These are phyloP conservation scores for Vitis labrusca DNA, from an alignment of 164 flowering plant species.

Conservation along the genomic window DNA sequence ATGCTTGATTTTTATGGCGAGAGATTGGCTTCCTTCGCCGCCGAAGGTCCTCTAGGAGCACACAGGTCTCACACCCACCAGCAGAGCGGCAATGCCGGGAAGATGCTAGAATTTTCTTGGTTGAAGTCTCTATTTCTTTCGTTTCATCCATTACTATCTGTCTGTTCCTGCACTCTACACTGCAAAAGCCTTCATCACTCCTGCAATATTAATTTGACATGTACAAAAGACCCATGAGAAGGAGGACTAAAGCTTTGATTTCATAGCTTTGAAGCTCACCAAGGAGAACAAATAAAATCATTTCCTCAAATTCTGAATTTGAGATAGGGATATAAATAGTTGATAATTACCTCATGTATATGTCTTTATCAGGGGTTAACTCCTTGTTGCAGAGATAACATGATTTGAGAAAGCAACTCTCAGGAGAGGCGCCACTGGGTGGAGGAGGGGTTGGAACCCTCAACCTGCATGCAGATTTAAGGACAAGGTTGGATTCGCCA, in stretches of 20 bases:
- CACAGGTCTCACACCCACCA: constrained; percentile 16
- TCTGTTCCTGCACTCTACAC: constrained; percentile 44
- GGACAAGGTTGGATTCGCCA: constrained; percentile 20
- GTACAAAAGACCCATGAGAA: background rate
- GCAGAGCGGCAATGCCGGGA: constrained; percentile 8
- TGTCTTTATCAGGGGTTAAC: constrained; percentile 40
- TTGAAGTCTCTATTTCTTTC: constrained; percentile 34
- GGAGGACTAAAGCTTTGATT: background rate
- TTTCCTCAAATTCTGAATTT: background rate
- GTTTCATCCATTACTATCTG: constrained; percentile 49
- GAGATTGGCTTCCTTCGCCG: constrained; percentile 1
- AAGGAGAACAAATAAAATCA: background rate
- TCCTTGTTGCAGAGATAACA: constrained; percentile 50
- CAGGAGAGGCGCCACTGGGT: background rate
- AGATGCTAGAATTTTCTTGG: constrained; percentile 22
- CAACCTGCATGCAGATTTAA: constrained; percentile 22
- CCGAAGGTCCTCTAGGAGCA: constrained; percentile 20
- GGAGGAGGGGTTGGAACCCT: background rate
- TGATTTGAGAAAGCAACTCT: constrained; percentile 37
- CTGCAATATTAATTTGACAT: constrained; percentile 21
- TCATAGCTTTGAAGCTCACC: too few relatives aligned
- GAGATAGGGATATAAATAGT: background rate
- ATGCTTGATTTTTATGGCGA: background rate
- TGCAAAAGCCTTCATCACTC: constrained; percentile 63
- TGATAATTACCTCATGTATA: constrained; percentile 56